phyloP scores from a whole-genome alignment of 192 early-diverging fungal genomes.

The Gigaspora rosea region DNA sequence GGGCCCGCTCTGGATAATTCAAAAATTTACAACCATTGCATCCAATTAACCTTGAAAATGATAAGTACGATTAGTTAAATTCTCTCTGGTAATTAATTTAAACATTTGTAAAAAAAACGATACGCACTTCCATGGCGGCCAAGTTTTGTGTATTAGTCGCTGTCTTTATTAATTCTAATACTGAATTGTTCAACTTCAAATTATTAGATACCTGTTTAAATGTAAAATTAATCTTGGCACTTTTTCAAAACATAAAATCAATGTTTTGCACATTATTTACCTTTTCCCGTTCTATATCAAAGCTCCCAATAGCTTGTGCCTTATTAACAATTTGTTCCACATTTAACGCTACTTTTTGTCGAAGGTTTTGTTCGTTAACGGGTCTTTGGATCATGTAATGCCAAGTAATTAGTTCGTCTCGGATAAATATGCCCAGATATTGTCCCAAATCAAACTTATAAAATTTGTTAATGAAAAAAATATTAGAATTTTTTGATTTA shows the following conservation, averaged over 20 bases:
- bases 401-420: conserved; percentile 90
- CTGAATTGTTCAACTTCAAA: conserved; percentile 78
- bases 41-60: conserved; percentile 64
- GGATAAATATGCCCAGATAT: conserved; percentile 90
- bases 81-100: background rate
- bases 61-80: background rate
- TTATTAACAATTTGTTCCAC: conserved; percentile 71
- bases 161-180: conserved; percentile 88
- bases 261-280: conserved; percentile 38
- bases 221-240: background rate
- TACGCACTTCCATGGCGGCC: conserved; percentile 84
- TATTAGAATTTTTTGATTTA: background rate
- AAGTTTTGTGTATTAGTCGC: conserved; percentile 92
- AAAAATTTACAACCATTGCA: conserved; percentile 76
- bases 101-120: background rate
- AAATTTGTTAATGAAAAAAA: background rate
- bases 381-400: conserved; percentile 63
- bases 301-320: conserved; percentile 70
- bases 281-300: conserved; percentile 68
- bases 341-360: conserved; percentile 70
- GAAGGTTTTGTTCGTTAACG: conserved; percentile 61
- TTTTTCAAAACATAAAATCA: background rate
- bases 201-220: background rate
- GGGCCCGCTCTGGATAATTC: too few species aligned
- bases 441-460: conserved; percentile 86